Percentiles rank a stretch among this genome's conserved stretches.
Conservation (phyloP, 805 yeast genomes). For the Myxozyma mucilagina region DNA sequence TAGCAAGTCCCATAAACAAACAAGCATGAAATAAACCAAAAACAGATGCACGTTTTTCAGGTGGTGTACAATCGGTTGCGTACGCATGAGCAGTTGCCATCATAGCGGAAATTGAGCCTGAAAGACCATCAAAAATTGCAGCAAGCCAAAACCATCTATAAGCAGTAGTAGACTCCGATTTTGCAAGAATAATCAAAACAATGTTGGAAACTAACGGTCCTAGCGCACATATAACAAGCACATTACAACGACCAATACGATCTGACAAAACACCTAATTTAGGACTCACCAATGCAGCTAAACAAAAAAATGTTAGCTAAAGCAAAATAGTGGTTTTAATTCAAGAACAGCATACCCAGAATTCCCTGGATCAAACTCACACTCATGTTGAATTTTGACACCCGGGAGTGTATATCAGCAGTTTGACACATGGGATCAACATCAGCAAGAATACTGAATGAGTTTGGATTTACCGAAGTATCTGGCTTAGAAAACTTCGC, state of each 20-base stretch:
- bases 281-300: slow-evolving; percentile 26
- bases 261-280: slow-evolving; percentile 27
- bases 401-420: slow-evolving; percentile 20
- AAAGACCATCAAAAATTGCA: slow-evolving; percentile 49
- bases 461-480: not conserved
- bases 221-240: slow-evolving; percentile 14
- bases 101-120: slow-evolving; percentile 65
- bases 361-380: slow-evolving; percentile 22
- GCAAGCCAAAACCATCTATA: slow-evolving; percentile 46
- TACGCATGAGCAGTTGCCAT: slow-evolving; percentile 66
- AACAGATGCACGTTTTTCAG: slow-evolving; percentile 50
- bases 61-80: slow-evolving; percentile 69
- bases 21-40: slow-evolving; percentile 37
- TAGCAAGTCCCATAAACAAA: slow-evolving; percentile 35
- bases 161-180: slow-evolving; percentile 8
- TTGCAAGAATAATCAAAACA: slow-evolving; percentile 15
- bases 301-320: not conserved
- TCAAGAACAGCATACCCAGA: not conserved
- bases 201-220: slow-evolving; percentile 19
- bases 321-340: not conserved
- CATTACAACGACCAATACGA: slow-evolving; percentile 25
- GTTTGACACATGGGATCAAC: slow-evolving; percentile 26
- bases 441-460: slow-evolving; percentile 3
- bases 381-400: slow-evolving; percentile 22
- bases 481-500: slow-evolving; percentile 11